phyloP scores from a whole-genome alignment of 225 moss, liverwort and hornwort species.

The Climacium dendroides region DNA sequence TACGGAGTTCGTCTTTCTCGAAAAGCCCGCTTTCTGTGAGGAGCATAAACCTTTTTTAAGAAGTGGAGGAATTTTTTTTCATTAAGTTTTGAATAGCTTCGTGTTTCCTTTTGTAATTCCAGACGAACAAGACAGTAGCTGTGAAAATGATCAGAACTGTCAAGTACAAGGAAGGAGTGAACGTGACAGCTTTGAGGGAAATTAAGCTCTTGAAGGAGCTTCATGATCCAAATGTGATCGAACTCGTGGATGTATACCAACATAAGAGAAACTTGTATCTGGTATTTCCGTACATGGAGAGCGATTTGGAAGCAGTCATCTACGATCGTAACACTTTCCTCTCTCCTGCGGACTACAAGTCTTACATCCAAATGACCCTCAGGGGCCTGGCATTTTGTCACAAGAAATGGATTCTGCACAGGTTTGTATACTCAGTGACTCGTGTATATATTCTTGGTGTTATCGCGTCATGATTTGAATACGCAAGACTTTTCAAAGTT shows the following conservation, averaged over 20 bases:
- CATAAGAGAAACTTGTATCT: slow-evolving; percentile 86
- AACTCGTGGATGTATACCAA: slow-evolving; percentile 93
- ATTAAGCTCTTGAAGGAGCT: slow-evolving; percentile 97
- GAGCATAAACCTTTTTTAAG: not conserved
- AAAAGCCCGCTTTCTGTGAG: not conserved
- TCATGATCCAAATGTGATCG: slow-evolving; percentile 85
- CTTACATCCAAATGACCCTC: slow-evolving; percentile 95
- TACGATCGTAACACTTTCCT: slow-evolving; percentile 94
- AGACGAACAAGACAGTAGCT: slow-evolving; percentile 87
- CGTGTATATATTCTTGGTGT: not conserved
- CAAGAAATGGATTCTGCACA: slow-evolving; percentile 96
- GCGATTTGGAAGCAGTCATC: slow-evolving; percentile 97
- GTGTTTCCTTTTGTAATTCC: not conserved
- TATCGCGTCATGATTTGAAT: not conserved
- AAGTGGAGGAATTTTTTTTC: not conserved
- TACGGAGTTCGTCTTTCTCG: not conserved
- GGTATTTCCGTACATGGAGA: slow-evolving; percentile 94
- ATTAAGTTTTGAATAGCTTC: not conserved
- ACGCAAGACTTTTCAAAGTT: not conserved
- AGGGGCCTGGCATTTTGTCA: slow-evolving; percentile 95
- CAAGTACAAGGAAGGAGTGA: slow-evolving; percentile 95
- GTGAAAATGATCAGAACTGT: slow-evolving; percentile 93
- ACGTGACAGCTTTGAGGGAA: slow-evolving; percentile 94
- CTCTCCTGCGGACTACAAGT: slow-evolving; percentile 91
- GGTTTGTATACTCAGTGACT: slow-evolving; percentile 19